Base-by-base conservation (phyloP, 192 early-diverging fungal genomes). In the Kappamyces sp. region DNA sequence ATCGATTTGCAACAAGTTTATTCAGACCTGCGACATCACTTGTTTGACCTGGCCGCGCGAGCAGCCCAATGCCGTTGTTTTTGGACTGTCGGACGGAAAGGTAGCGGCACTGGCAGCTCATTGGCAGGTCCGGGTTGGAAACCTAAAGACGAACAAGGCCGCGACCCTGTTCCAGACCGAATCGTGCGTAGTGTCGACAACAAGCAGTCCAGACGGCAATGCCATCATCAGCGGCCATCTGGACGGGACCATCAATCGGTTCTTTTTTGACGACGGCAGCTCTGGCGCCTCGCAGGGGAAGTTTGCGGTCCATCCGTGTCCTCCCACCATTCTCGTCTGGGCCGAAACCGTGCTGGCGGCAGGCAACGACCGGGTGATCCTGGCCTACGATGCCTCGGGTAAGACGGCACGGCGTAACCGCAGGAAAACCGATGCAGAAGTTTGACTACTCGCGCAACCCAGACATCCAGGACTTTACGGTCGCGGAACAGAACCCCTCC, bases 81-180 rank as follows among this genome's bases (percentile, higher is more conserved):
- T 85, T 71, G 81, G 83, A 5, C 67, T 83, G 67, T 52, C 51
- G 3, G 83, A 85, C 55, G 83, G 83, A 38, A 83, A 83, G 70
- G 80, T 83, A 34, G 13, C 23, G 23, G 23, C 23, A 23, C 23
- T 23, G 23, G 23, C 23, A 23, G 51, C 2, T 7, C 10, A 0
- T 15, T 48, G 1, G 31, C 9, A 75, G 74, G 79, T 82, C 10
- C 65, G 82, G 8, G 68, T 85, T 31, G 83, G 83, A 8, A 83
- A 85, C 47, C 62, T 85, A 44, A 85, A 85, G 53, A 77, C 81
- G 49, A 85, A 85, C 67, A 85, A 85, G 55, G 80, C 83, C 13
- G 83, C 83, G 12, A 85, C 83, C 4, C 60, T 85, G 33, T 85
- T 81, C 67, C 78, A 84, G 57, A 82, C 78, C 15, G 83, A 85